Base-by-base conservation (phyloP, 192 early-diverging fungal species). In the Gamsiella multidivaricata region DNA sequence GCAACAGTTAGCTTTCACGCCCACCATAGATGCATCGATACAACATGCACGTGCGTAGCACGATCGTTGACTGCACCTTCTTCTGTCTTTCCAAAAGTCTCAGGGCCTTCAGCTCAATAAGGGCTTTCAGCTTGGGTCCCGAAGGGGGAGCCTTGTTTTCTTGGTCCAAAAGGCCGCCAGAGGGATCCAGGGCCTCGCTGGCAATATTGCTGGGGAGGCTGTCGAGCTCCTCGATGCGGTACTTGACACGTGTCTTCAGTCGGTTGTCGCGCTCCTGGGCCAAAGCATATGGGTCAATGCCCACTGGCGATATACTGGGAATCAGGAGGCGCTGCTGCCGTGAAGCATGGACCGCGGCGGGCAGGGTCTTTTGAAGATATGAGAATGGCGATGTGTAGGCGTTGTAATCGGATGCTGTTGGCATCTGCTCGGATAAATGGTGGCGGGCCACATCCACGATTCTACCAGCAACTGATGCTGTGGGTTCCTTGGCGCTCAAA, bases 21-120 rank as follows among this genome's bases (percentile, higher is more conserved):
- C n/a, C n/a, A 49, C 11, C n/a, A 12, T 49, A 49, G 22, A 2
- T 49, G 22, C n/a, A 23, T 20, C 12, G 37, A 23, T 5, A 8
- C 11, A 20, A 49, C n/a, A 12, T 49, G 46, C n/a, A n/a, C n/a
- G n/a, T n/a, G n/a, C n/a, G n/a, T n/a, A n/a, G n/a, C n/a, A n/a
- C n/a, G n/a, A n/a, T n/a, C n/a, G n/a, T n/a, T n/a, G n/a, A n/a
- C n/a, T n/a, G 61, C 52, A 93, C 79, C 78, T 82, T 82, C 63
- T 87, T 88, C 80, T 96, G 95, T 75, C 92, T 92, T 45, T 91
- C 84, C 43, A 93, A 78, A 41, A 99, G 80, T 46, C 88, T 82
- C 31, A 99, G 84, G 12, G 89, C 81, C 81, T 97, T 97, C 68
- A 97, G 82, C 85, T 99, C 97, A 54, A 96, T 93, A 10, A 94